These are phyloP conservation scores for Aphanocladium album DNA, from an alignment of 2,329 filamentous ascomycete species.

Conservation along the genomic window DNA sequence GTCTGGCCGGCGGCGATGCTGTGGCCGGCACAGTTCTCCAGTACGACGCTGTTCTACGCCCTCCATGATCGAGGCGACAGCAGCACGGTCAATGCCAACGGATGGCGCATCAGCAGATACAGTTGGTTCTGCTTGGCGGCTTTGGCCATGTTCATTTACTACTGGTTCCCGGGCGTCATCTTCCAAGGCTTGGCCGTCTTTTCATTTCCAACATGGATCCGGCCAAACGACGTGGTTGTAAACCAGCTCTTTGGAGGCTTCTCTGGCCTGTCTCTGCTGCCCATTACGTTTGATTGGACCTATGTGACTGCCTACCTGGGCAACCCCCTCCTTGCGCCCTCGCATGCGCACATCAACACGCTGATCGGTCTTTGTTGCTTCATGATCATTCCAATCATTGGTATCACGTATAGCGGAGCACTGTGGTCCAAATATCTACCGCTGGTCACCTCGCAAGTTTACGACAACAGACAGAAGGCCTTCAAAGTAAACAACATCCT, in stretches of 20 bases:
- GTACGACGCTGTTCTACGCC: constrained; percentile 42
- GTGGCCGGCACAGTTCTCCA: constrained; percentile 49
- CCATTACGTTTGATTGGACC: constrained; percentile 47
- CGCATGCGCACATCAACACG: constrained; percentile 42
- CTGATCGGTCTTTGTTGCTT: constrained; percentile 39
- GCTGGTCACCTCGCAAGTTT: constrained; percentile 47
- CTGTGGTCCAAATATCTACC: constrained; percentile 50
- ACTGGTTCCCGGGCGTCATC: constrained; percentile 49
- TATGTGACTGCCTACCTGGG: constrained; percentile 36
- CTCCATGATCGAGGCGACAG: constrained; percentile 36
- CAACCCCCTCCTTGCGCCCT: constrained; percentile 36
- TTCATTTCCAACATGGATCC: constrained; percentile 51
- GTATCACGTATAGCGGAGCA: constrained; percentile 40
- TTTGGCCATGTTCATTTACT: constrained; percentile 41
- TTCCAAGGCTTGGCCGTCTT: constrained; percentile 49
- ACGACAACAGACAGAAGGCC: constrained; percentile 48
- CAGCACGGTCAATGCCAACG: constrained; percentile 33
- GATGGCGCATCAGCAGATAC: constrained; percentile 42
- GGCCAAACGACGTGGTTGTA: constrained; percentile 46
- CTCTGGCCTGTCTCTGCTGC: constrained; percentile 48
- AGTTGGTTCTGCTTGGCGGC: constrained; percentile 41
- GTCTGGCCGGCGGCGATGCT: constrained; percentile 58
- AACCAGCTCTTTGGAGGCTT: constrained; percentile 53
- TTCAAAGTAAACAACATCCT: constrained; percentile 51
- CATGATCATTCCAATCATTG: constrained; percentile 40